Percentiles rank a stretch among this genome's conserved stretches.
phyloP scores from a whole-genome alignment of 2,329 filamentous ascomycete species.

The Venturia oleaginea region DNA sequence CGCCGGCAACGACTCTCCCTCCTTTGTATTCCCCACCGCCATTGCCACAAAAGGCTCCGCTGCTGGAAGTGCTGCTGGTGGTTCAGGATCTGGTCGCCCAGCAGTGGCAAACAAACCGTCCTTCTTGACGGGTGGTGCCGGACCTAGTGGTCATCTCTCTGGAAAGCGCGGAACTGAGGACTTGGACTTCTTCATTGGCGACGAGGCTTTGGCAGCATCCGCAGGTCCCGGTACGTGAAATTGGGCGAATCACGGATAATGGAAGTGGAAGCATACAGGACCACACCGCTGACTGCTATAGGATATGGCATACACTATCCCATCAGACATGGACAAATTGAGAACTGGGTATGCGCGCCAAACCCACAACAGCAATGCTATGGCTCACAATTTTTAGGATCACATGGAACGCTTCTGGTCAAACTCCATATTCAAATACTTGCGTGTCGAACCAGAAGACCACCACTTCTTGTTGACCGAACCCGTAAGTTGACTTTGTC shows the following conservation, averaged over 20 bases:
- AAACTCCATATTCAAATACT: constrained; percentile 99
- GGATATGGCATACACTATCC: constrained; percentile 96
- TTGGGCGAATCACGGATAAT: background rate
- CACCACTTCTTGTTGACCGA: constrained; percentile 98
- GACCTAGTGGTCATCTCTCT: constrained; percentile 71
- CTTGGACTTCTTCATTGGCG: constrained; percentile 96
- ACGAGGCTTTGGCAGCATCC: constrained; percentile 81
- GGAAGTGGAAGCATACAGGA: background rate
- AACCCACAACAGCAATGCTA: constrained; percentile 1
- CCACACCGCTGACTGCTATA: constrained; percentile 25
- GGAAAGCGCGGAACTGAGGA: constrained; percentile 95
- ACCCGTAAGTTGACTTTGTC: constrained; percentile 53
- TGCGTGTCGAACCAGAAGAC: constrained; percentile 95
- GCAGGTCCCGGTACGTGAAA: constrained; percentile 62
- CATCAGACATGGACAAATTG: constrained; percentile 94
- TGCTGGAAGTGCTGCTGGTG: constrained; percentile 60
- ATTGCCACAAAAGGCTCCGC: constrained; percentile 85
- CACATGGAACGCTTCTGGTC: constrained; percentile 99
- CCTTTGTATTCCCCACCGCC: constrained; percentile 97
- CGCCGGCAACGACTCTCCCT: constrained; percentile 97
- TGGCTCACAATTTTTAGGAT: constrained; percentile 49
- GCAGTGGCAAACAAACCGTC: constrained; percentile 91
- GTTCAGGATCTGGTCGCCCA: constrained; percentile 78
- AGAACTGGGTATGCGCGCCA: constrained; percentile 72
- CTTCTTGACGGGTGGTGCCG: constrained; percentile 85